Evolutionary conservation across 1,284 basidiomycete species (phyloP).

Genomic region (Trichosporon asahii): DNA sequence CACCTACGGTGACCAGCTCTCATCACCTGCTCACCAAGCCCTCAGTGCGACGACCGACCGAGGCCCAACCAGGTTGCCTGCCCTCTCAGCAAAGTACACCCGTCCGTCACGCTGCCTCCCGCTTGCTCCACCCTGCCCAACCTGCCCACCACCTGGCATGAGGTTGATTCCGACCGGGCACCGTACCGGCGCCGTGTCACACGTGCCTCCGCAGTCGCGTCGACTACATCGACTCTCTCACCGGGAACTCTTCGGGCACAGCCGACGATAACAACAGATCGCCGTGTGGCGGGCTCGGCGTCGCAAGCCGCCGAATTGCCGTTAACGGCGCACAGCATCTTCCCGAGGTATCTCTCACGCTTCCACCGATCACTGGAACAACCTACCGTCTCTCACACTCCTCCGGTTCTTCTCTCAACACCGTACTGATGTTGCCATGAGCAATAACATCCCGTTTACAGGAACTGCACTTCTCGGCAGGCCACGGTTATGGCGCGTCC

Average conservation of each 20-base stretch:
- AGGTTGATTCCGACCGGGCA: no score
- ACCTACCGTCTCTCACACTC: not conserved
- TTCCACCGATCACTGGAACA: not conserved
- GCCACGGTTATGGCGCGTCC: not conserved
- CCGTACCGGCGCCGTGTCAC: not conserved
- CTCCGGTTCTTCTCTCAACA: not conserved
- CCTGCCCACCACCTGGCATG: not conserved
- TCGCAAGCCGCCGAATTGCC: not conserved
- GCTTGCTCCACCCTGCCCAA: not conserved
- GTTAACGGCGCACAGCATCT: not conserved
- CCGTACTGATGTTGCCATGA: not conserved
- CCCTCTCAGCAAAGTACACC: not conserved
- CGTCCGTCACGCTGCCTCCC: not conserved
- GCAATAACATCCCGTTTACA: not conserved
- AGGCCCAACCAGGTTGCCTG: not conserved
- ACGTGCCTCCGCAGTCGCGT: not conserved
- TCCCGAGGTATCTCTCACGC: slow-evolving; percentile 3
- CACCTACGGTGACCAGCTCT: not conserved
- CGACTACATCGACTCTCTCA: not conserved
- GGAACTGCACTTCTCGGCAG: not conserved
- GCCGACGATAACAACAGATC: not conserved
- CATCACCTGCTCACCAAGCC: no score
- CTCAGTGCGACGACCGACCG: not conserved
- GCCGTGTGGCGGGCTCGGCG: not conserved
- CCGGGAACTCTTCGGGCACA: not conserved